phyloP scores from a whole-genome alignment of 306 rosid species.

The Bauhinia variegata region DNA sequence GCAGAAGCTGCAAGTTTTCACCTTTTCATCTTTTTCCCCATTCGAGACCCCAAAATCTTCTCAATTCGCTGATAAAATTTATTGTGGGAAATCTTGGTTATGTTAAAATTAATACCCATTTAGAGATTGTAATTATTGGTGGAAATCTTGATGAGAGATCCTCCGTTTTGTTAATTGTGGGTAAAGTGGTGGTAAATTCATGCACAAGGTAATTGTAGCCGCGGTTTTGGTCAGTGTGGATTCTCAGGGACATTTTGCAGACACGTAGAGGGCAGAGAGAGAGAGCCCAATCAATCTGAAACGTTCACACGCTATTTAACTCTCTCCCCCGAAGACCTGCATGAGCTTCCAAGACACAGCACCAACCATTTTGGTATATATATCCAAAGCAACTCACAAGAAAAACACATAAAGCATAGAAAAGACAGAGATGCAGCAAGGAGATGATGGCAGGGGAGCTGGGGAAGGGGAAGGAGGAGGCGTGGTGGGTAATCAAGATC shows the following conservation, averaged over 20 bases:
- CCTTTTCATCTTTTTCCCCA: constrained; percentile 3
- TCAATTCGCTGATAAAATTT: neutral
- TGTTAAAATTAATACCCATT: too few relatives aligned
- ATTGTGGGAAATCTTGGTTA: neutral
- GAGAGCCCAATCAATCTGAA: constrained; percentile 29
- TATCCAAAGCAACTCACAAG: constrained; percentile 6
- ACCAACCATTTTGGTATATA: constrained; percentile 33
- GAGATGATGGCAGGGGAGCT: neutral
- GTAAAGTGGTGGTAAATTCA: constrained; percentile 35
- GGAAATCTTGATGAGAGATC: too few relatives aligned
- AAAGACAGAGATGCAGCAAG: constrained; percentile 34
- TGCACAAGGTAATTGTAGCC: constrained; percentile 45
- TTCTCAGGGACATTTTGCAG: constrained; percentile 37
- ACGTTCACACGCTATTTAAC: constrained; percentile 24
- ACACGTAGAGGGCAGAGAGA: constrained; percentile 44
- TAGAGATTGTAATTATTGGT: too few relatives aligned
- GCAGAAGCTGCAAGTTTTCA: constrained; percentile 5
- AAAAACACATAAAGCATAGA: neutral
- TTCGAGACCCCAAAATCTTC: neutral
- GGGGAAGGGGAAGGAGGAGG: constrained; percentile 20
- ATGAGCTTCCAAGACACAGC: constrained; percentile 26
- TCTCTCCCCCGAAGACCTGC: constrained; percentile 27
- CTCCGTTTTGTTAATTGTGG: constrained; percentile 27
- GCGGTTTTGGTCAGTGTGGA: constrained; percentile 44
- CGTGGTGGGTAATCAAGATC: neutral